Evolutionary conservation across 2,329 filamentous ascomycete species (phyloP), one percentile per base, ranked within the genome.

Genomic region (Penicillium concentricum): DNA sequence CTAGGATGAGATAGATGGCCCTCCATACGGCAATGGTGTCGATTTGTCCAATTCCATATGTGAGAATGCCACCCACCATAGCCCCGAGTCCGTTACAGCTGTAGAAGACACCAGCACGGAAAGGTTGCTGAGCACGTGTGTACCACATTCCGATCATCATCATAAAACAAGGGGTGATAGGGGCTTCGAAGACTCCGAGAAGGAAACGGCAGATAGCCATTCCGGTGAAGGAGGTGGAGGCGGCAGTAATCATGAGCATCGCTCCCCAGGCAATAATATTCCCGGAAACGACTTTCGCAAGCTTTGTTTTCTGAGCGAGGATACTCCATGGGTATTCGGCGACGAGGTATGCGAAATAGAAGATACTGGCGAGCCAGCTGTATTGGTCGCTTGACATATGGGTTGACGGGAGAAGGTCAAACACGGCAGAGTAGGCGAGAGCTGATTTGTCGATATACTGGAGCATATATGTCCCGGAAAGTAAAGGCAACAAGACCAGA

Each of bases 381-480:
- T 84, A 85, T 45, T 70, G 56, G 50, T 67, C 51, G 45, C 66
- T 69, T 16, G 57, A 59, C 61, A 83, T 82, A 18, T 76, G 70
- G 0, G 81, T 82, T 22, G 77, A 76, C 13, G 71, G 68, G 58
- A 84, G 79, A 0, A 85, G 71, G 46, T 84, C 83, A 57, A 84
- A 84, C 0, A 85, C 80, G 2, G 82, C 81, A 0, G 79, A 77
- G 64, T 84, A 84, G 0, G 77, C 76, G 5, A 84, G 70, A 0
- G 81, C 79, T 58, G 81, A 78, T 69, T 85, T 85, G 68, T 84
- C 82, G 62, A 84, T 80, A 58, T 81, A 84, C 60, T 84, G 82
- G 6, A 84, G 75, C 30, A 55, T 61, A 32, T 71, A 72, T 26
- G 69, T 72, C 1, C 69, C 69, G 3, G 67, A 64, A 3, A 85